phyloP scores from a whole-genome alignment of 2,329 filamentous ascomycete genomes.

The Verticillium nubilum region DNA sequence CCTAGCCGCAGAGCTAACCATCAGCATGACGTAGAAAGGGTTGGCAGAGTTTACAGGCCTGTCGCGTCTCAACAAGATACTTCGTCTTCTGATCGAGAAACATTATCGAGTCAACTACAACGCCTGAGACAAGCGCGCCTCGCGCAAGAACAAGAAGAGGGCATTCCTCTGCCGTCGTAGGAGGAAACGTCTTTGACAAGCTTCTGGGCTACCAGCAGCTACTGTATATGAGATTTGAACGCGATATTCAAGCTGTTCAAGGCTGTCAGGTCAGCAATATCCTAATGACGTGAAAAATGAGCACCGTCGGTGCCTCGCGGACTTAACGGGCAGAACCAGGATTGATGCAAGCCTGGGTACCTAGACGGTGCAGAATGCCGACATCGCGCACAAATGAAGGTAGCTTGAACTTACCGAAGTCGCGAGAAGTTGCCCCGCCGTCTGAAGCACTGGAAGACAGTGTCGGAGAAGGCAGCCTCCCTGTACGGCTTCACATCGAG shows the following conservation, averaged over 20 bases:
- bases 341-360: background rate
- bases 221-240: too few species aligned
- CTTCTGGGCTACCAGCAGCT: too few species aligned
- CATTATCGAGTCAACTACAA: too few species aligned
- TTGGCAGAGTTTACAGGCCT: background rate
- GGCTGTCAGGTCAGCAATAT: too few species aligned
- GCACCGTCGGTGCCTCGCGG: too few species aligned
- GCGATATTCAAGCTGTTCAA: too few species aligned
- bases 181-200: too few species aligned
- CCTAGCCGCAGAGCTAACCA: background rate
- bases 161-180: too few species aligned
- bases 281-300: too few species aligned
- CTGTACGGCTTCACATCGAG: background rate
- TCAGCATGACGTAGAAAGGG: background rate
- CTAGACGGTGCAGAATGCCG: background rate
- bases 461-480: background rate
- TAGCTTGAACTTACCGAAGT: background rate
- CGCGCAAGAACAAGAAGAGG: too few species aligned
- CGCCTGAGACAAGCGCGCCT: too few species aligned
- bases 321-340: background rate
- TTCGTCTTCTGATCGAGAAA: too few species aligned
- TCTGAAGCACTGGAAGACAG: background rate
- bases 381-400: background rate
- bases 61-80: background rate
- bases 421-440: background rate